Conservation (phyloP, 306 rosid genomes). For the Sechiopsis laciniata region DNA sequence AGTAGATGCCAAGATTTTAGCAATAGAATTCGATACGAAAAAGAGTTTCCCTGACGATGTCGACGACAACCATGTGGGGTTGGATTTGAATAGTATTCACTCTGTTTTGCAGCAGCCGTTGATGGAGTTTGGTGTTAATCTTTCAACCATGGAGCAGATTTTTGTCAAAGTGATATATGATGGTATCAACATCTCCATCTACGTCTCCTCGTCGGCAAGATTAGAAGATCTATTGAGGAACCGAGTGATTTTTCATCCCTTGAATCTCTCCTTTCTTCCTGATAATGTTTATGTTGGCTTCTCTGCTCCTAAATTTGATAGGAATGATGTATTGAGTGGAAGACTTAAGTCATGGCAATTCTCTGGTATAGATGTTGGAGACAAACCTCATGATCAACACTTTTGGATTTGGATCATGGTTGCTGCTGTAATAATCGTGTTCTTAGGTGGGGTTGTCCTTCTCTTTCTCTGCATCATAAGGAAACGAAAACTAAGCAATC, state of each 20-base stretch:
- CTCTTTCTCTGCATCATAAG: slow-evolving; percentile 26
- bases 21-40: slow-evolving; percentile 62
- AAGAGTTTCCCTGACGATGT: slow-evolving; percentile 42
- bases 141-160: slow-evolving; percentile 6
- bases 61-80: slow-evolving; percentile 54
- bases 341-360: slow-evolving; percentile 52
- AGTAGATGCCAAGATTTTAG: slow-evolving; percentile 33
- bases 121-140: slow-evolving; percentile 24
- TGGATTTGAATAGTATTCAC: slow-evolving; percentile 47
- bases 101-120: slow-evolving; percentile 38
- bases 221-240: background rate
- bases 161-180: slow-evolving; percentile 28
- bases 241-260: slow-evolving; percentile 22
- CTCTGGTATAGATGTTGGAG: slow-evolving; percentile 9
- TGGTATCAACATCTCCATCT: slow-evolving; percentile 26
- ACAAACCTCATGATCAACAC: background rate
- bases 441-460: slow-evolving; percentile 25
- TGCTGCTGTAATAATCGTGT: background rate
- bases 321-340: slow-evolving; percentile 38
- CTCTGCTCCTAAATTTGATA: slow-evolving; percentile 49
- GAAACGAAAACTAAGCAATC: slow-evolving; percentile 3
- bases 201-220: slow-evolving; percentile 17
- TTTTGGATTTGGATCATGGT: slow-evolving; percentile 43
- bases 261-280: slow-evolving; percentile 41
- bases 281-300: slow-evolving; percentile 45